phyloP scores from a whole-genome alignment of 257 asterid species.

The Paraleonurus japonicus region DNA sequence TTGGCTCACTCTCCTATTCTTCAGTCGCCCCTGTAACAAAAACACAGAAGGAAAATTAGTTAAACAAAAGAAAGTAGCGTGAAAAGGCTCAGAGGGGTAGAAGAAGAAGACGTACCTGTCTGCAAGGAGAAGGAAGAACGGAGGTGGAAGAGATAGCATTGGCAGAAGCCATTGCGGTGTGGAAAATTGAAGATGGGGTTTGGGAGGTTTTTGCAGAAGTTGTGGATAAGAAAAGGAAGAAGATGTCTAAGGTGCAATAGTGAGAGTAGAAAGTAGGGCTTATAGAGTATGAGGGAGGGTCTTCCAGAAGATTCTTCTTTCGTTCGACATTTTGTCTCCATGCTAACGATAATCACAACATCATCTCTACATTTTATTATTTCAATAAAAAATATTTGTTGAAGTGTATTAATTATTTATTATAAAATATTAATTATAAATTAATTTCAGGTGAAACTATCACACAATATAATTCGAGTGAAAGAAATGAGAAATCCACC shows the following conservation, averaged over 20 bases:
- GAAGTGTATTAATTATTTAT: too few species aligned
- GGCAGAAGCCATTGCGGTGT: constrained; percentile 75
- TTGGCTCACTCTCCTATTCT: constrained; percentile 56
- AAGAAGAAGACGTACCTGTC: constrained; percentile 37
- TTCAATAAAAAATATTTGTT: too few species aligned
- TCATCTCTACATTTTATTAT: too few species aligned
- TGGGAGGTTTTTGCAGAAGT: constrained; percentile 7
- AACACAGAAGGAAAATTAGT: neutral
- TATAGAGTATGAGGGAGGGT: constrained; percentile 12
- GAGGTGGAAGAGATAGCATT: constrained; percentile 75
- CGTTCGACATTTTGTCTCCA: neutral
- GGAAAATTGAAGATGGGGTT: neutral
- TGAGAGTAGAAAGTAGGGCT: constrained; percentile 33
- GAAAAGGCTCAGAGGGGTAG: too few species aligned
- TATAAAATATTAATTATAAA: too few species aligned
- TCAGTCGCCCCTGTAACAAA: constrained; percentile 51
- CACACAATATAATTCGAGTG: too few species aligned
- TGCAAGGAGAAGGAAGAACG: constrained; percentile 56
- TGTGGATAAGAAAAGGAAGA: constrained; percentile 38
- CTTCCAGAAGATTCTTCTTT: constrained; percentile 36
- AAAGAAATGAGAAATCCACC: too few species aligned
- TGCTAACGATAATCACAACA: neutral
- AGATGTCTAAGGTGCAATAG: neutral
- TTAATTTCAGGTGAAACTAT: too few species aligned
- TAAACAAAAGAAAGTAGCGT: too few species aligned